Conservation (phyloP, 208 protist species). For the Lotmaria passim region DNA sequence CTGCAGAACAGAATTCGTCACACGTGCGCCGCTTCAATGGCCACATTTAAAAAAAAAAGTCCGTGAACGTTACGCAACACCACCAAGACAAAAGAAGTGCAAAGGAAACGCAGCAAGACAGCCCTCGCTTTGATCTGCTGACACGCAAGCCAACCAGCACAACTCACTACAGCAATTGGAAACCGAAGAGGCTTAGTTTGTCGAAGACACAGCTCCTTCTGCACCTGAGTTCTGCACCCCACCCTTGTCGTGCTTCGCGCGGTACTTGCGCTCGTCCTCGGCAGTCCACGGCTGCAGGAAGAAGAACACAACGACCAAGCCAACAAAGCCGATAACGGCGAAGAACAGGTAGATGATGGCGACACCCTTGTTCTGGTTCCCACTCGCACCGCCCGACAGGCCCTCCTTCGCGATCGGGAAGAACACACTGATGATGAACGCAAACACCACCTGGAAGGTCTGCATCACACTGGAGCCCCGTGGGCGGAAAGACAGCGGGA, state of each 20-base stretch:
- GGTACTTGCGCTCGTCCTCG: conserved; percentile 19
- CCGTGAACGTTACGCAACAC: no score
- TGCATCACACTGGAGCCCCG: conserved; percentile 62
- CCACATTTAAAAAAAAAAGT: no score
- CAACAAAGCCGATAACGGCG: conserved; percentile 65
- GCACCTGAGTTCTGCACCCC: neutral
- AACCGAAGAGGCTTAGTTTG: neutral
- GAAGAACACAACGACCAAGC: conserved; percentile 70
- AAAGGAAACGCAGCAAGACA: neutral
- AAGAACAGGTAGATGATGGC: conserved; percentile 85
- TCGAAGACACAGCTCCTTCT: neutral
- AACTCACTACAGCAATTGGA: neutral
- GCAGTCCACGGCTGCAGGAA: conserved; percentile 75
- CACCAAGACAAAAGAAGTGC: neutral
- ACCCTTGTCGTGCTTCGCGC: conserved; percentile 5
- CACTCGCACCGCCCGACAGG: conserved; percentile 75
- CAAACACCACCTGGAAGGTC: conserved; percentile 80
- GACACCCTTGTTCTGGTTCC: conserved; percentile 84
- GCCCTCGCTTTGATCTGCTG: neutral
- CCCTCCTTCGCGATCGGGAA: conserved; percentile 77
- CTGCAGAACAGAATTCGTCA: no score
- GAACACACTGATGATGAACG: conserved; percentile 83
- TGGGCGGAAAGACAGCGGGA: conserved; percentile 76
- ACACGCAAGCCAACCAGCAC: neutral
- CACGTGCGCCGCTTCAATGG: no score